A percentile compares a stretch with the other conserved stretches of the same genome.
Conservation (phyloP, 805 yeast genomes). For the Ogataea dorogensis region DNA sequence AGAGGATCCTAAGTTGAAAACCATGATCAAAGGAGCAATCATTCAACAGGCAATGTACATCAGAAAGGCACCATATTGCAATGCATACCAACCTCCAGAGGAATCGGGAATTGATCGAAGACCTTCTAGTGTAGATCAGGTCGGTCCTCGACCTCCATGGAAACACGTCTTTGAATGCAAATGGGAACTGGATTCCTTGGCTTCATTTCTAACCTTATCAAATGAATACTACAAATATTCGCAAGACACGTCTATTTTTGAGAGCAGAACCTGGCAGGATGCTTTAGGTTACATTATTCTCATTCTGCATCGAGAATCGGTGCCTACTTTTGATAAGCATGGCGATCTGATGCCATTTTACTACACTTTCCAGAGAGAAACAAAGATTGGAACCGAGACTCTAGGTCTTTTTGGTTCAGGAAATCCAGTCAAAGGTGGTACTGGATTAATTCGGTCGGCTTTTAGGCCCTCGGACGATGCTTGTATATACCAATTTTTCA, state of each 20-base stretch:
- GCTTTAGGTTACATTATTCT: conserved; percentile 53
- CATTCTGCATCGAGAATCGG: conserved; percentile 58
- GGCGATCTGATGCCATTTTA: conserved; percentile 49
- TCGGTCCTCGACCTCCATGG: conserved; percentile 71
- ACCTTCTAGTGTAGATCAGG: conserved; percentile 58
- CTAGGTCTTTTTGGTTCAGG: conserved; percentile 77
- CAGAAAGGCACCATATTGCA: conserved; percentile 71
- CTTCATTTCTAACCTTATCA: conserved; percentile 72
- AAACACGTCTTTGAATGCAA: conserved; percentile 79
- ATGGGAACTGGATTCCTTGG: conserved; percentile 83
- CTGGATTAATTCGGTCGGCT: conserved; percentile 76
- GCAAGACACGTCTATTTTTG: conserved; percentile 45
- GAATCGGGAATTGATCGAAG: conserved; percentile 47
- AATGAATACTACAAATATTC: conserved; percentile 66
- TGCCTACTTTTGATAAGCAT: conserved; percentile 54
- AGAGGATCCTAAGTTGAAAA: conserved; percentile 47
- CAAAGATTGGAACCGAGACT: conserved; percentile 79
- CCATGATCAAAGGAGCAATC: conserved; percentile 73
- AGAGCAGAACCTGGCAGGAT: conserved; percentile 51
- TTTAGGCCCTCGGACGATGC: conserved; percentile 91
- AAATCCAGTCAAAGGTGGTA: conserved; percentile 70
- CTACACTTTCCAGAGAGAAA: conserved; percentile 71
- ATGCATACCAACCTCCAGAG: conserved; percentile 87
- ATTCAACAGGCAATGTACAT: conserved; percentile 72
- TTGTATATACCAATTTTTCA: conserved; percentile 71